phyloP scores from a whole-genome alignment of 805 yeast species.

The Lipomyces sp. region DNA sequence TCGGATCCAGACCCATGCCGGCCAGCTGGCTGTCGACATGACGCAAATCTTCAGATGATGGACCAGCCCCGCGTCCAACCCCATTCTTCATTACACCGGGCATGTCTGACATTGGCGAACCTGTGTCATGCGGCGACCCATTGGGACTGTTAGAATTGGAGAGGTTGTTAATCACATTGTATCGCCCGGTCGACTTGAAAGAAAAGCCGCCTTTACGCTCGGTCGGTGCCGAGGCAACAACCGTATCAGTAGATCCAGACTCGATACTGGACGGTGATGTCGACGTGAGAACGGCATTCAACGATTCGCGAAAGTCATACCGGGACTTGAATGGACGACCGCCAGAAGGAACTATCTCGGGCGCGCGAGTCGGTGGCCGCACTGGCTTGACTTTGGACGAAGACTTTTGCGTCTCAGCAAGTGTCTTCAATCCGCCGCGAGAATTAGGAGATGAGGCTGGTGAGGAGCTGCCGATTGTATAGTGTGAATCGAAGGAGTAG shows the following conservation, averaged over 20 bases:
- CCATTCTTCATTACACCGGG: conserved; percentile 9
- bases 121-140: conserved; percentile 1
- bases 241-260: conserved; percentile 13
- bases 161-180: conserved; percentile 14
- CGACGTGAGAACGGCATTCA: conserved; percentile 27
- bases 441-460: not conserved
- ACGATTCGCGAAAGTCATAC: conserved; percentile 44
- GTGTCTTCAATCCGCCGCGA: not conserved
- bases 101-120: conserved; percentile 20
- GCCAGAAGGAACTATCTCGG: conserved; percentile 26
- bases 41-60: conserved; percentile 33
- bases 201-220: conserved; percentile 1
- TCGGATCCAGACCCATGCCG: conserved; percentile 18
- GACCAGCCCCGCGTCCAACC: conserved; percentile 20
- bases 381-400: conserved; percentile 10
- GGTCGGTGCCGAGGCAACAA: conserved; percentile 4
- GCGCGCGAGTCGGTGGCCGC: conserved; percentile 28
- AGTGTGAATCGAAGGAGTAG: conserved; percentile 32
- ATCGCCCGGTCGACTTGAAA: conserved; percentile 14
- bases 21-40: conserved; percentile 35
- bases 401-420: not conserved
- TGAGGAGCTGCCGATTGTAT: conserved; percentile 1
- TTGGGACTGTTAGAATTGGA: conserved; percentile 4
- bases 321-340: conserved; percentile 40
- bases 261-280: conserved; percentile 19